These are phyloP conservation scores for Kwoniella heveanensis DNA, from an alignment of 768 basidiomycete species.

Conservation along the genomic window DNA sequence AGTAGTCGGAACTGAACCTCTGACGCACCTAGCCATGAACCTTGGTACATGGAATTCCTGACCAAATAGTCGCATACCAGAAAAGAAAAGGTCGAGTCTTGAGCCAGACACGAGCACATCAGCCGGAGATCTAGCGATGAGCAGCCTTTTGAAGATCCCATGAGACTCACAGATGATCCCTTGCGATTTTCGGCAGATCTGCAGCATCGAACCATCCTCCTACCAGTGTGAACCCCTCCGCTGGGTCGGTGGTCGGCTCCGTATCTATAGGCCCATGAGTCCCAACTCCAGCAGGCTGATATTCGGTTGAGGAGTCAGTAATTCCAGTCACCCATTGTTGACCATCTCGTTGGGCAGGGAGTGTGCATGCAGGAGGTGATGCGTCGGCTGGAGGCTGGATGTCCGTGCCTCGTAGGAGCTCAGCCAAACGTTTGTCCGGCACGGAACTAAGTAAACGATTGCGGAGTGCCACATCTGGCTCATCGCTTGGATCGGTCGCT, in stretches of 20 bases:
- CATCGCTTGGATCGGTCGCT: neutral
- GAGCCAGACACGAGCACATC: neutral
- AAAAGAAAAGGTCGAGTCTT: constrained; percentile 49
- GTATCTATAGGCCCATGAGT: neutral
- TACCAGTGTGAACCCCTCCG: constrained; percentile 29
- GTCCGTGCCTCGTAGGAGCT: neutral
- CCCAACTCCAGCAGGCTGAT: constrained; percentile 13
- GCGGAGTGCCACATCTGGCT: neutral
- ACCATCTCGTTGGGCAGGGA: neutral
- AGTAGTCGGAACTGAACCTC: too few species aligned
- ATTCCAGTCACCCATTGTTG: constrained; percentile 23
- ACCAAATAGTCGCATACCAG: constrained; percentile 36
- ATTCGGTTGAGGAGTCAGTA: constrained; percentile 6
- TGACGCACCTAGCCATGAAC: constrained; percentile 45
- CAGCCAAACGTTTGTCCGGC: neutral
- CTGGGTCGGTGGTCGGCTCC: neutral
- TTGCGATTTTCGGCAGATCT: constrained; percentile 45
- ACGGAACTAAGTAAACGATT: neutral
- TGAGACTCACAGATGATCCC: constrained; percentile 50
- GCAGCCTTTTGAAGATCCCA: too few species aligned
- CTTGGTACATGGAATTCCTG: constrained; percentile 46
- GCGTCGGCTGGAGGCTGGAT: constrained; percentile 4
- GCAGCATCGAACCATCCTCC: constrained; percentile 51
- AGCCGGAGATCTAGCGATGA: too few species aligned
- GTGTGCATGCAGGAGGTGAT: neutral